A percentile compares a stretch with the other conserved stretches of the same genome.
phyloP scores from a whole-genome alignment of 257 asterid genomes.

The Lithospermum erythrorhizon region DNA sequence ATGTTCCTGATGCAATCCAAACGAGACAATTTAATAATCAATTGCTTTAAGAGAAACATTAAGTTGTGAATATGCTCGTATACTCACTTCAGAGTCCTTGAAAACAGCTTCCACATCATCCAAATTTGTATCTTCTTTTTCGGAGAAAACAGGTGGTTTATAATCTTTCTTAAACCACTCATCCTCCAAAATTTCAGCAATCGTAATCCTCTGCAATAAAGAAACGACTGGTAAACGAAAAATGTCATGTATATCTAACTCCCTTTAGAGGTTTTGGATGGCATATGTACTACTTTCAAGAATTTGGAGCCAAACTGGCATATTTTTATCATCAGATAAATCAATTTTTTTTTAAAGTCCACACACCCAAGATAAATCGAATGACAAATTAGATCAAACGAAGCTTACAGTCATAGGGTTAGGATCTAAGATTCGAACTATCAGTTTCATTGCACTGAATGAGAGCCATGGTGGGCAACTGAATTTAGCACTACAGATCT shows the following conservation, averaged over 20 bases:
- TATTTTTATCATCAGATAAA: no score
- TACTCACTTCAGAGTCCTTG: constrained; percentile 65
- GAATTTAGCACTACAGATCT: constrained; percentile 83
- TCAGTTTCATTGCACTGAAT: constrained; percentile 69
- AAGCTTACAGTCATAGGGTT: constrained; percentile 61
- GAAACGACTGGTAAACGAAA: constrained; percentile 3
- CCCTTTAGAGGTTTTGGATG: no score
- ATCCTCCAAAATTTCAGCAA: constrained; percentile 59
- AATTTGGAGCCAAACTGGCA: no score
- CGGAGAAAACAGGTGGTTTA: constrained; percentile 65
- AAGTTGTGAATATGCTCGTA: constrained; percentile 3
- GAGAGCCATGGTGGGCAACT: constrained; percentile 96
- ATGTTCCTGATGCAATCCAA: constrained; percentile 39
- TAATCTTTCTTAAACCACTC: constrained; percentile 88
- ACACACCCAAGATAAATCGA: neutral
- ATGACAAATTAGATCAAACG: neutral
- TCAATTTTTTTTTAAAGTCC: neutral
- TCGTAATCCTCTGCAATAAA: constrained; percentile 59
- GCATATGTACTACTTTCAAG: no score
- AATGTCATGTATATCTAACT: neutral
- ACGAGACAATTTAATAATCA: constrained; percentile 7
- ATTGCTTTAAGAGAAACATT: neutral
- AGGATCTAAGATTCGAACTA: constrained; percentile 72
- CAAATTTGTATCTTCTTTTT: constrained; percentile 62
- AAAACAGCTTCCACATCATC: constrained; percentile 97